phyloP scores from a whole-genome alignment of 2,329 filamentous ascomycete genomes.

The Fusarium musae region DNA sequence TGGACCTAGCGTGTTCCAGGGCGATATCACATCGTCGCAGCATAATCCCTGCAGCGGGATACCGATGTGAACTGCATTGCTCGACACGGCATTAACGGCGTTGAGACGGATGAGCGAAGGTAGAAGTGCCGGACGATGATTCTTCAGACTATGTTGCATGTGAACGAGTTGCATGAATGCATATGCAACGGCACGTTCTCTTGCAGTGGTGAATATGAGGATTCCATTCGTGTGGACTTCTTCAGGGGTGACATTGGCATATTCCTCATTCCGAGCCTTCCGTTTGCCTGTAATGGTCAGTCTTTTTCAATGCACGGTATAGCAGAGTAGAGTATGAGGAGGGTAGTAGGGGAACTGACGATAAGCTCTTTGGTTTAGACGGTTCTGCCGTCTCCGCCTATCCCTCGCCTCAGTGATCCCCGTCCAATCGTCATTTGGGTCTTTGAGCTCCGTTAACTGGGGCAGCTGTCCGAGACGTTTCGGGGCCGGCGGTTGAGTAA shows the following conservation, averaged over 20 bases:
- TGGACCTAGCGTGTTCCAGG: slow-evolving; percentile 24
- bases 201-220: slow-evolving; percentile 7
- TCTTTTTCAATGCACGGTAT: not conserved
- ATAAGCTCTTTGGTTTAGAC: slow-evolving; percentile 40
- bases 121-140: slow-evolving; percentile 18
- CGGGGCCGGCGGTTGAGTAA: slow-evolving; percentile 1
- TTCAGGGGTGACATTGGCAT: not conserved
- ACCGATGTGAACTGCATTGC: slow-evolving; percentile 27
- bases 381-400: slow-evolving; percentile 40
- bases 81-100: slow-evolving; percentile 34
- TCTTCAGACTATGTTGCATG: slow-evolving; percentile 33
- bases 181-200: slow-evolving; percentile 21
- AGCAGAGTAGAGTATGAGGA: not conserved
- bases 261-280: slow-evolving; percentile 21
- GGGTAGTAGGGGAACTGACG: slow-evolving; percentile 24
- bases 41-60: slow-evolving; percentile 31
- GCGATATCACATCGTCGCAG: slow-evolving; percentile 34
- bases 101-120: slow-evolving; percentile 41
- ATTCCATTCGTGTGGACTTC: not conserved
- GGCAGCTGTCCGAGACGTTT: slow-evolving; percentile 17
- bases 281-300: slow-evolving; percentile 22
- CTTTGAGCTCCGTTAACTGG: slow-evolving; percentile 26
- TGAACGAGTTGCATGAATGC: slow-evolving; percentile 36
- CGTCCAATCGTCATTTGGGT: slow-evolving; percentile 40
- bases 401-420: slow-evolving; percentile 38